A percentile compares a stretch with the other conserved stretches of the same genome.
These are phyloP conservation scores for Geotrichum candidum DNA, from an alignment of 1,139 yeast genomes.

Conservation along the genomic window DNA sequence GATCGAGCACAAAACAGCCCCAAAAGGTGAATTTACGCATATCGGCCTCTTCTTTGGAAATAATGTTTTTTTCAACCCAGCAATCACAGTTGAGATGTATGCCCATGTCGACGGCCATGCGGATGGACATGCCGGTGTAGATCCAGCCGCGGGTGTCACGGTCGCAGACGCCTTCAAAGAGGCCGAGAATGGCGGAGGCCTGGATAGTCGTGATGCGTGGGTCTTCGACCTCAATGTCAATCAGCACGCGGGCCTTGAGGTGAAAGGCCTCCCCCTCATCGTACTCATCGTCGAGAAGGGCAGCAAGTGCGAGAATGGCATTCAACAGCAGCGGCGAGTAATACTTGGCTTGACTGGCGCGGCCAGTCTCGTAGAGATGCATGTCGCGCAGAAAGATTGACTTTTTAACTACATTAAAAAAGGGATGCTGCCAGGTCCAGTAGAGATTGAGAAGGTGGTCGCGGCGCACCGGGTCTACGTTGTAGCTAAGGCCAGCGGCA, in stretches of 20 bases:
- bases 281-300: conserved; percentile 21
- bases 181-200: conserved; percentile 22
- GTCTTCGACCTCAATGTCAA: conserved; percentile 16
- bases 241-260: conserved; percentile 15
- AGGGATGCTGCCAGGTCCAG: conserved; percentile 27
- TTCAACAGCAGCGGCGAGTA: conserved; percentile 23
- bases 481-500: conserved; percentile 15
- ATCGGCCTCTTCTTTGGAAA: conserved; percentile 22
- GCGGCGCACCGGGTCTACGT: conserved; percentile 16
- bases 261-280: conserved; percentile 12
- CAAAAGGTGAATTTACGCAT: conserved; percentile 24
- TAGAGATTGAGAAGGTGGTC: conserved; percentile 23
- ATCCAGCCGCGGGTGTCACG: conserved; percentile 27
- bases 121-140: conserved; percentile 27
- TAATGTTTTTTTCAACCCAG: conserved; percentile 22
- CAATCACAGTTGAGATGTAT: conserved; percentile 22
- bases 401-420: conserved; percentile 21
- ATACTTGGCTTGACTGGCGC: conserved; percentile 17
- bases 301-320: conserved; percentile 24
- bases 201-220: conserved; percentile 25
- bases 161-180: conserved; percentile 24
- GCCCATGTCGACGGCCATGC: conserved; percentile 28
- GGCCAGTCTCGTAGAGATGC: conserved; percentile 15
- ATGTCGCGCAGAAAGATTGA: conserved; percentile 23
- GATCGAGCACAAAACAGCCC: conserved; percentile 27